Conservation (phyloP, 2,329 filamentous ascomycete genomes). For the Immersiporthe knoxdaviesiana region DNA sequence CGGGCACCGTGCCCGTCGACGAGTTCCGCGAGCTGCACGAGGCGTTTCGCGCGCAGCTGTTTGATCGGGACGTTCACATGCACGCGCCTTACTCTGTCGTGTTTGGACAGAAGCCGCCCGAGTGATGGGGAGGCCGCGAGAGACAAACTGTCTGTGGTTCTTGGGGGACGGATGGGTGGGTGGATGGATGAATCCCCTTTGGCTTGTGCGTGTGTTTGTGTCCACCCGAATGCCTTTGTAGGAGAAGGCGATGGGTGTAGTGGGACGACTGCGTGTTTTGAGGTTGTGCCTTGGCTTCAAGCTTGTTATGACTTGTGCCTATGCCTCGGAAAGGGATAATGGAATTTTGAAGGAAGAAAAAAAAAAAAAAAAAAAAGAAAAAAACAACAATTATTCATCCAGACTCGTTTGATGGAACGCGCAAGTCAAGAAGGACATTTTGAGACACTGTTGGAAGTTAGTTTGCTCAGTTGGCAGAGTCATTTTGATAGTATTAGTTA, state of each 20-base stretch:
- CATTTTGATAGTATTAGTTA: background rate
- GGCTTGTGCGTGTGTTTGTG: no score
- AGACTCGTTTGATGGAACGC: background rate
- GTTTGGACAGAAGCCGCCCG: conserved; percentile 48
- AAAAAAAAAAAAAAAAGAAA: background rate
- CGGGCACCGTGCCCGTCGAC: conserved; percentile 46
- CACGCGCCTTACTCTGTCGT: conserved; percentile 49
- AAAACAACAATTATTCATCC: no score
- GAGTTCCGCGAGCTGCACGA: conserved; percentile 42
- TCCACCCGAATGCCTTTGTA: background rate
- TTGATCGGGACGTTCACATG: conserved; percentile 44
- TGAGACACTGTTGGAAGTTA: background rate
- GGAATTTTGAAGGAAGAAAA: background rate
- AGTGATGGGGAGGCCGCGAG: background rate
- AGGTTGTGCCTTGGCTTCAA: background rate
- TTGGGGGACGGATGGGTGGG: background rate
- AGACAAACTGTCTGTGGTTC: no score
- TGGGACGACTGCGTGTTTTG: background rate
- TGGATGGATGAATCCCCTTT: background rate
- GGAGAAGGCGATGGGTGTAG: background rate
- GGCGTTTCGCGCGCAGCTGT: conserved; percentile 40
- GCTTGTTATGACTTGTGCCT: background rate
- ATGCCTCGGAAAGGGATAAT: background rate
- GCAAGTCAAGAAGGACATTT: background rate
- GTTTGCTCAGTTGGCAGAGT: background rate